Evolutionary conservation across 108 stramenopile genomes (phyloP).

Genomic region (Cyclostephanos tholiformis): DNA sequence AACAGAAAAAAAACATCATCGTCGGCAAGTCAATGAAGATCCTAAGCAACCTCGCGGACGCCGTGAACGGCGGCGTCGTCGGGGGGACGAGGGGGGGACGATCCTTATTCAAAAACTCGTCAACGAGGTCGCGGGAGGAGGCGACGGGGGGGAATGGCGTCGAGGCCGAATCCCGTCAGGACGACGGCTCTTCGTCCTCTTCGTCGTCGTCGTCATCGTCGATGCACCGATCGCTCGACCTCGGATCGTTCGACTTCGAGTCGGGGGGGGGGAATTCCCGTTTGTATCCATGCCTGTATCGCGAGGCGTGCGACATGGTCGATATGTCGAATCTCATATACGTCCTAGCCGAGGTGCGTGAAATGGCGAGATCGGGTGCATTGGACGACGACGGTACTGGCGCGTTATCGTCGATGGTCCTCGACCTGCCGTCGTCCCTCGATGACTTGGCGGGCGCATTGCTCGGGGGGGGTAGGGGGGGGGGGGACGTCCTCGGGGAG

Average conservation of each 20-base stretch:
- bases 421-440: conserved; percentile 50
- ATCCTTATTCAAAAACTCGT: background rate
- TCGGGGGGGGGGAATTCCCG: conserved; percentile 25
- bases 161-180: too few species aligned
- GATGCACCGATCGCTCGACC: conserved; percentile 25
- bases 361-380: conserved; percentile 50
- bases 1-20: too few species aligned
- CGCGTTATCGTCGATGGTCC: conserved; percentile 31
- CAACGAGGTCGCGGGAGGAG: too few species aligned
- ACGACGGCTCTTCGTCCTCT: too few species aligned
- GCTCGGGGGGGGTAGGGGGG: conserved; percentile 29
- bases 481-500: conserved; percentile 39
- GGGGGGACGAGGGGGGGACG: background rate
- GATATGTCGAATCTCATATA: conserved; percentile 54
- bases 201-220: background rate
- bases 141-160: too few species aligned
- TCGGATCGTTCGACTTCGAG: conserved; percentile 39
- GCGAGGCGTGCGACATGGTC: conserved; percentile 57
- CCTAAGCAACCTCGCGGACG: background rate
- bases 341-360: conserved; percentile 57
- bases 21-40: too few species aligned
- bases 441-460: conserved; percentile 40
- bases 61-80: background rate
- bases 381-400: conserved; percentile 20
- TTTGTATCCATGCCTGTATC: conserved; percentile 50